Evolutionary conservation across 495 filamentous ascomycete genomes (phyloP), one percentile per base, ranked within the genome.

Genomic region (Extremus antarcticus): DNA sequence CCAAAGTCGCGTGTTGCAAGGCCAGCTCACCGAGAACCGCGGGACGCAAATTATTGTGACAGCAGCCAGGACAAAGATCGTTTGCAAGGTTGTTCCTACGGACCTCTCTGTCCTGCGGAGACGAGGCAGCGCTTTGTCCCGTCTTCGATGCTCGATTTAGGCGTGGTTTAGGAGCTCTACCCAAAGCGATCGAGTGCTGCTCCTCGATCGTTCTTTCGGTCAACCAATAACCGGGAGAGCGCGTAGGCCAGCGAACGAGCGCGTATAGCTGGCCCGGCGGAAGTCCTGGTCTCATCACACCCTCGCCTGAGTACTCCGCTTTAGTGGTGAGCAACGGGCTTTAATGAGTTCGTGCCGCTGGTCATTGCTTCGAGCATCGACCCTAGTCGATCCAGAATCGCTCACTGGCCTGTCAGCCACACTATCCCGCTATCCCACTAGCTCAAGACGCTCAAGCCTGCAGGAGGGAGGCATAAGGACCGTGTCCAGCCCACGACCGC

Each of bases 401-500:
- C 47, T 43, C 25, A 38, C 43, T 54, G 7, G 45, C 41, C 29
- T 22, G 51, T 43, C 57, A 55, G 57, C 51, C 56, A 55, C 57
- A 46, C 57, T 53, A 59, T 24, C n/a, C n/a, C n/a, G n/a, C n/a
- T n/a, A n/a, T n/a, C 23, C 55, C 21, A 41, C 51, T 58, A 58
- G 56, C 56, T 32, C n/a, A 3, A 16, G 17, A 48, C 54, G 59
- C 40, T 29, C 50, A 53, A 41, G 55, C 54, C 55, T 55, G 50
- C 43, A 49, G 47, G n/a, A n/a, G 51, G 29, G 50, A 50, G 23
- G 54, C 22, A 41, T 56, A 55, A 50, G 17, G n/a, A n/a, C 54
- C 43, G 55, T 47, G 50, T 58, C 56, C 59, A 55, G 55, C 55
- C 60, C 48, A 59, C 57, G 60, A 63, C 56, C 51, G 60, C 60